phyloP scores from a whole-genome alignment of 2,329 filamentous ascomycete genomes.

The Clonostachys rhizophaga region DNA sequence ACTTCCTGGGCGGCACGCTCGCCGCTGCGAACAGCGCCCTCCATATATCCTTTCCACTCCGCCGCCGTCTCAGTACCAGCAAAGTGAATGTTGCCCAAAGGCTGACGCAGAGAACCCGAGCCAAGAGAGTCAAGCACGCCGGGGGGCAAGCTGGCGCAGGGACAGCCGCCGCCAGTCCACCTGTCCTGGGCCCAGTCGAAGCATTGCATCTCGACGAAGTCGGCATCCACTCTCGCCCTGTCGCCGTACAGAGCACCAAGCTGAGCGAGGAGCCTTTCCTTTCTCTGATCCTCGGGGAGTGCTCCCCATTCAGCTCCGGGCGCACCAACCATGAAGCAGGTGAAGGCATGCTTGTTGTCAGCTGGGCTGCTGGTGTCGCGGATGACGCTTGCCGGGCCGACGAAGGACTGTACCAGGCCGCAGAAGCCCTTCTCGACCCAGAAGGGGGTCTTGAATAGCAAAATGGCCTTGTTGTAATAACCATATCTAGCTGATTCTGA shows the following conservation, averaged over 20 bases:
- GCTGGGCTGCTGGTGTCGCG: constrained; percentile 31
- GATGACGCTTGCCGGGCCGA: constrained; percentile 37
- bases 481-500: constrained; percentile 30
- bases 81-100: constrained; percentile 35
- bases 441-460: constrained; percentile 31
- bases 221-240: constrained; percentile 2
- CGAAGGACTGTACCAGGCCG: constrained; percentile 37
- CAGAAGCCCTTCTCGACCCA: constrained; percentile 31
- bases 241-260: constrained; percentile 14
- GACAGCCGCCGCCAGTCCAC: constrained; percentile 30
- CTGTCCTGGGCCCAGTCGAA: constrained; percentile 32
- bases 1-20: constrained; percentile 1
- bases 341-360: constrained; percentile 22
- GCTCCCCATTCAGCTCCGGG: constrained; percentile 23
- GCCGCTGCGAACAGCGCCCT: constrained; percentile 32
- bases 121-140: constrained; percentile 26
- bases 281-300: constrained; percentile 9
- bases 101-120: constrained; percentile 22
- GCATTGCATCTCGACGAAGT: constrained; percentile 22
- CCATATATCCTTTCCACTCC: constrained; percentile 48
- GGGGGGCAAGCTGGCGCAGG: constrained; percentile 26
- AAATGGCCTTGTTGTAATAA: constrained; percentile 46
- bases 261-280: constrained; percentile 15
- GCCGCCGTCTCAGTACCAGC: constrained; percentile 41
- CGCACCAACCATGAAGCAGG: constrained; percentile 33